These are phyloP conservation scores for Oryza brachyantha DNA, from an alignment of 176 grass and related monocot genomes.

Conservation along the genomic window DNA sequence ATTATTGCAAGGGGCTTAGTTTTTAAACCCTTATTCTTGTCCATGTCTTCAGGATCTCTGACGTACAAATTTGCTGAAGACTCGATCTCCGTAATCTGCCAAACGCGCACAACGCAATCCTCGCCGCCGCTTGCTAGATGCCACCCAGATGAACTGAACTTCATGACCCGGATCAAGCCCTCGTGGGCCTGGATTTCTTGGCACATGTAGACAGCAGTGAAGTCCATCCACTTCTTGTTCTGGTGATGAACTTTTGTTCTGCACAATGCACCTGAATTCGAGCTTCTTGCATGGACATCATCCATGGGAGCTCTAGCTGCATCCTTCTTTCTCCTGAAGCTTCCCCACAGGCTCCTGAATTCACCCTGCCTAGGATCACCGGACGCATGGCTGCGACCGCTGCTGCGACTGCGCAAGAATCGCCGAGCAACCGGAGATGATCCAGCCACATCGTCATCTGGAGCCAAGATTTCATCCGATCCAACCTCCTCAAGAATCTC, in stretches of 20 bases:
- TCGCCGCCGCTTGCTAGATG: constrained; percentile 73
- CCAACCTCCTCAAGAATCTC: constrained; percentile 37
- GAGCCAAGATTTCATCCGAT: constrained; percentile 23
- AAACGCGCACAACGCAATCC: constrained; percentile 56
- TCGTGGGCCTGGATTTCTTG: constrained; percentile 81
- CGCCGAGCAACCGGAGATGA: constrained; percentile 38
- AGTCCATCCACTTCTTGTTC: constrained; percentile 68
- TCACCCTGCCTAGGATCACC: constrained; percentile 18
- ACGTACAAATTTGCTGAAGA: constrained; percentile 34
- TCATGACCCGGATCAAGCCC: constrained; percentile 57
- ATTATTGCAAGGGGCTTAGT: constrained; percentile 47
- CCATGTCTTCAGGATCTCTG: constrained; percentile 28
- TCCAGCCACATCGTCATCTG: constrained; percentile 30
- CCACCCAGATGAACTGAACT: constrained; percentile 59
- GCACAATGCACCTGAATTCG: not conserved
- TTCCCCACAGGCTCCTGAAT: constrained; percentile 38
- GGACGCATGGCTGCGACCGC: not conserved
- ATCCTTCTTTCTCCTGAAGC: constrained; percentile 35
- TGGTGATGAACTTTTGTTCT: constrained; percentile 48
- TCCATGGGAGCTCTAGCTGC: constrained; percentile 23
- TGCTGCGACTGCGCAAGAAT: constrained; percentile 16
- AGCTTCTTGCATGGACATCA: constrained; percentile 11
- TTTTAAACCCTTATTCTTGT: constrained; percentile 35
- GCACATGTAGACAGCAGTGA: constrained; percentile 62
- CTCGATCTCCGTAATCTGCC: constrained; percentile 63